Base-by-base conservation (phyloP, 306 rosid species). In the Cucumis melo region DNA sequence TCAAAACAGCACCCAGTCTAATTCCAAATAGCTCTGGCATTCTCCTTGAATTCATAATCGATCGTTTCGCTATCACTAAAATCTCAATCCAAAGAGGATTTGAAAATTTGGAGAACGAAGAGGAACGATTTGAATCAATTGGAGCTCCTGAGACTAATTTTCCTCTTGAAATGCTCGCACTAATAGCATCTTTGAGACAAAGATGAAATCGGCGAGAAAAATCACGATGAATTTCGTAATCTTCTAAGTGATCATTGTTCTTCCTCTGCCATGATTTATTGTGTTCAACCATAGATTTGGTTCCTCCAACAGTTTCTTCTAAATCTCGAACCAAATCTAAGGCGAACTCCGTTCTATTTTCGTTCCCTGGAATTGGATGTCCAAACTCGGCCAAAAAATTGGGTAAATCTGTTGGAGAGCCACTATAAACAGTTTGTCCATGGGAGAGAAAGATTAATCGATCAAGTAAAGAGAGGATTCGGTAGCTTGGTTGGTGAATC, bases 1-100 rank as follows among this genome's bases (percentile, higher is more conserved):
- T 86, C 0, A 93, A 67, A 32, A 93, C 85, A 0, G 98, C 98
- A 8, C 96, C 97, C 4, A 93, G 23, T 4, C 98, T 85, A 53
- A 93, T 83, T 7, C 96, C 98, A 60, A 93, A 88, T 1, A 91
- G 57, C 75, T 93, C 97, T 0, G 98, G 98, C 96, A 90, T 87
- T 63, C 98, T 64, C 3, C 80, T 32, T 0, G 98, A 91, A 86
- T 93, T 93, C 5, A 78, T 86, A 6, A 91, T 23, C 0, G 97
- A 87, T 0, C 98, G 84, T 71, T 83, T 87, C 19, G 85, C 86
- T 23, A 93, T 83, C 16, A 91, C 97, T 15, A 66, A 67, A 72
- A 91, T 85, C 61, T 93, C 98, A 15, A 72, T 87, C 97, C 96
- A 93, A 11, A 81, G 38, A 5, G 98, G 96, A 48, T 93, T 93